These are phyloP conservation scores for Lentinula detonsa DNA, from an alignment of 768 basidiomycete genomes.

Conservation along the genomic window DNA sequence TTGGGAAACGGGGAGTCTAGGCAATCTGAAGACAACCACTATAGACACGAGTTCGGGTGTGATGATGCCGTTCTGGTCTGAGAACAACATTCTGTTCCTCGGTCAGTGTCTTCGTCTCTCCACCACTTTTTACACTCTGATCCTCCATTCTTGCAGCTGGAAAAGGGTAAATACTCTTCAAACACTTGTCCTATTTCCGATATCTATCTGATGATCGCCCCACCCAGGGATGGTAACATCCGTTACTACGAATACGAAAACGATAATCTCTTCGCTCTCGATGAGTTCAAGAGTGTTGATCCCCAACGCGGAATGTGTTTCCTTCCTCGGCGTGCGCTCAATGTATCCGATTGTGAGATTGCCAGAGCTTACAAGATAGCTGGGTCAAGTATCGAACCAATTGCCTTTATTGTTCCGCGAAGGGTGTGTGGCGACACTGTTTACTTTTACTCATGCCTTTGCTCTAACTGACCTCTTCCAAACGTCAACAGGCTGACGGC, in stretches of 20 bases:
- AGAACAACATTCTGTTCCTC: constrained; percentile 87
- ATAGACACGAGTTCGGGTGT: constrained; percentile 92
- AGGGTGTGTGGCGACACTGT: constrained; percentile 44
- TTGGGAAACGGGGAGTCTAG: constrained; percentile 82
- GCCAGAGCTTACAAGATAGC: constrained; percentile 90
- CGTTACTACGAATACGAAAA: constrained; percentile 96
- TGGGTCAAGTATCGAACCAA: constrained; percentile 72
- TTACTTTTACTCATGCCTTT: too few species aligned
- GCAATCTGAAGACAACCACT: constrained; percentile 67
- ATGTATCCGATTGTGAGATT: constrained; percentile 89
- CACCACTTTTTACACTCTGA: constrained; percentile 1
- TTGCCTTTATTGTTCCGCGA: constrained; percentile 92
- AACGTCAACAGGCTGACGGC: constrained; percentile 60
- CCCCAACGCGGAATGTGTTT: constrained; percentile 98
- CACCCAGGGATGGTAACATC: constrained; percentile 89
- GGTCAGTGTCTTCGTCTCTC: constrained; percentile 31
- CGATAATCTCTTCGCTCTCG: constrained; percentile 68
- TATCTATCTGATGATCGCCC: constrained; percentile 6
- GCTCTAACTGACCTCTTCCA: background rate
- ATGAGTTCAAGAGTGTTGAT: constrained; percentile 84
- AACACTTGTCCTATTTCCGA: background rate
- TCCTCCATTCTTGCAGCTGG: constrained; percentile 48
- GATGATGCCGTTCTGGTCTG: constrained; percentile 96
- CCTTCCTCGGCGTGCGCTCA: constrained; percentile 88
- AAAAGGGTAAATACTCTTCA: constrained; percentile 59